Conservation (phyloP, 2,329 filamentous ascomycete genomes). For the Alternaria arbusti region DNA sequence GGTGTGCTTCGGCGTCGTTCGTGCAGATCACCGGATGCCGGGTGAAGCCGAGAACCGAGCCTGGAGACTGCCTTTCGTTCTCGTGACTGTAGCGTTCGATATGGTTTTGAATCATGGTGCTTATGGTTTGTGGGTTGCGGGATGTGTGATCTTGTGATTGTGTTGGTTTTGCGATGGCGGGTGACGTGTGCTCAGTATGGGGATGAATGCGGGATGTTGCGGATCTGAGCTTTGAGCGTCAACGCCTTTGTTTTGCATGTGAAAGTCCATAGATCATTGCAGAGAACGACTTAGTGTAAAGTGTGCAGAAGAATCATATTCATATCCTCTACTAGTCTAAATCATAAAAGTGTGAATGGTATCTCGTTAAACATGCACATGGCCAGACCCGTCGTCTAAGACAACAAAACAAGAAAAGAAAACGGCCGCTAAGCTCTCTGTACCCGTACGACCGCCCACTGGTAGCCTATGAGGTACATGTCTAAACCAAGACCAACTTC, state of each 20-base stretch:
- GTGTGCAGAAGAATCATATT: not conserved
- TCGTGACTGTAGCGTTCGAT: not conserved
- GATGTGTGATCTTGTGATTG: not conserved
- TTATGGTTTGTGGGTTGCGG: not conserved
- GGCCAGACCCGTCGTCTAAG: not conserved
- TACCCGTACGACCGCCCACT: not conserved
- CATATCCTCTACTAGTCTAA: not conserved
- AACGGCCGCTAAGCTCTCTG: not conserved
- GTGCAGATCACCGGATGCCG: not conserved
- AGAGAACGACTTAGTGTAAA: not conserved
- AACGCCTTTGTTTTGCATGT: no score
- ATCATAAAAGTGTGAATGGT: not conserved
- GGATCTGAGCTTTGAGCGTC: no score
- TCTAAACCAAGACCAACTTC: conserved; percentile 16
- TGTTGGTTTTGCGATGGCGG: not conserved
- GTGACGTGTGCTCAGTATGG: not conserved
- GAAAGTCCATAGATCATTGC: no score
- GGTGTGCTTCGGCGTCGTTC: not conserved
- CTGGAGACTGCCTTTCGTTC: not conserved
- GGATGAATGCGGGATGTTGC: not conserved
- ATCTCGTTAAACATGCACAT: not conserved
- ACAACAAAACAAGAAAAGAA: not conserved
- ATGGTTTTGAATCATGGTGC: not conserved
- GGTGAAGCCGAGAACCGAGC: not conserved
- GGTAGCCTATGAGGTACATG: no score